These are phyloP conservation scores for Sanguinoderma infundibulare DNA, from an alignment of 1,284 basidiomycete species.

Conservation along the genomic window DNA sequence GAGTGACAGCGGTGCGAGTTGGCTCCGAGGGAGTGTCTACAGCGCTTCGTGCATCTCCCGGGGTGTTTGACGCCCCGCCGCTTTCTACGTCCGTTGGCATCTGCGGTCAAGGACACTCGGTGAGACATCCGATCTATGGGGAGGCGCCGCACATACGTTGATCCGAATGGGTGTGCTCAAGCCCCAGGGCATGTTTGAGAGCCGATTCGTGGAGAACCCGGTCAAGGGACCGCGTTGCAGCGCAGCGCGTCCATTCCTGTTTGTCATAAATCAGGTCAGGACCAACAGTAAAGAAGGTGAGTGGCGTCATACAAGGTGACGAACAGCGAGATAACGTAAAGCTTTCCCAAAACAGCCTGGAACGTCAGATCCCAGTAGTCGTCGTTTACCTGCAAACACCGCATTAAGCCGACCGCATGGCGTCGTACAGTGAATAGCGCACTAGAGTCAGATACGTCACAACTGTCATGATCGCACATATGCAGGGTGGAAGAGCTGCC, in stretches of 20 bases:
- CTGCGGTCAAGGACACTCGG: neutral
- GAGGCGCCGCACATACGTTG: conserved; percentile 8
- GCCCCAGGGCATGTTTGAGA: conserved; percentile 24
- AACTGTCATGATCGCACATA: conserved; percentile 34
- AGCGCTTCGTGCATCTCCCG: neutral
- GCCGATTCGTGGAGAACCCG: conserved; percentile 20
- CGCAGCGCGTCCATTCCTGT: conserved; percentile 25
- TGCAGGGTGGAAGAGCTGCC: conserved; percentile 35
- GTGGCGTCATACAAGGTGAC: conserved; percentile 32
- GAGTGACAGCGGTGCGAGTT: neutral
- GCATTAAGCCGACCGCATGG: neutral
- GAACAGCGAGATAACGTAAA: conserved; percentile 39
- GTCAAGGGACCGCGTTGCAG: conserved; percentile 20
- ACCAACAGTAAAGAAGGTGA: neutral
- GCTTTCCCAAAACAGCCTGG: conserved; percentile 38
- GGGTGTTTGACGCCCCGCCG: neutral
- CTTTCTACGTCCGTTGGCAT: neutral
- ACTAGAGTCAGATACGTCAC: conserved; percentile 32
- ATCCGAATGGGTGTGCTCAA: conserved; percentile 18
- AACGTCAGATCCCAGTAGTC: conserved; percentile 37
- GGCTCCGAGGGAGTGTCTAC: neutral
- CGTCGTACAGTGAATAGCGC: neutral
- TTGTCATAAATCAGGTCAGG: neutral
- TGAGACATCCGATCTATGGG: neutral
- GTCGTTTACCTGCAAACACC: conserved; percentile 26